Evolutionary conservation across 805 yeast species (phyloP).

Genomic region (Ogataea paradorogensis): DNA sequence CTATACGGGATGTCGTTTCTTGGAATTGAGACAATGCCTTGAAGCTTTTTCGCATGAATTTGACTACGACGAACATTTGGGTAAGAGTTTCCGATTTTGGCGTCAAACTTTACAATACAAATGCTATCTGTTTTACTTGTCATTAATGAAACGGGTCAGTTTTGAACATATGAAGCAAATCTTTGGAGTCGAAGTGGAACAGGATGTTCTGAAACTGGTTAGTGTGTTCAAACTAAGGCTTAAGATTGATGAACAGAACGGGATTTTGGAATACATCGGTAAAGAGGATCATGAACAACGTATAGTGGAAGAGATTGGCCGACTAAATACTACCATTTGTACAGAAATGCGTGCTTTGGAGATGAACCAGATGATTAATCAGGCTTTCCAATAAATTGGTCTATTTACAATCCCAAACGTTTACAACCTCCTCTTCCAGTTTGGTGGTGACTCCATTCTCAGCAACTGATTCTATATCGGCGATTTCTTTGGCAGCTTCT

Average conservation of each 20-base stretch:
- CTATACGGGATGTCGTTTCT: conserved; percentile 27
- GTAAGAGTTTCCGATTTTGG: conserved; percentile 24
- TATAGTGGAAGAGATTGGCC: conserved; percentile 6
- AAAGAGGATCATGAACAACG: background rate
- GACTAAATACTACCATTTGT: conserved; percentile 13
- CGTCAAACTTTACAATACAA: conserved; percentile 29
- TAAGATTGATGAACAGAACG: conserved; percentile 19
- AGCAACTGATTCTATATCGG: conserved; percentile 72
- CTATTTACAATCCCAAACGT: conserved; percentile 19
- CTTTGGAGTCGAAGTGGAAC: conserved; percentile 19
- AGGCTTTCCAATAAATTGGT: conserved; percentile 12
- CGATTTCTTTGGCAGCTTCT: conserved; percentile 83
- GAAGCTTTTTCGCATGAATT: conserved; percentile 13
- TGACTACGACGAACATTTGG: conserved; percentile 24
- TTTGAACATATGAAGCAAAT: conserved; percentile 21
- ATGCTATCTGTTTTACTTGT: conserved; percentile 32
- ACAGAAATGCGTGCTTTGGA: conserved; percentile 20
- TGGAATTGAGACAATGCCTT: conserved; percentile 17
- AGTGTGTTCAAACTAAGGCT: conserved; percentile 27
- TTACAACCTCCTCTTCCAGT: conserved; percentile 39
- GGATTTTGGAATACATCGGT: conserved; percentile 12
- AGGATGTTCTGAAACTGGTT: conserved; percentile 22
- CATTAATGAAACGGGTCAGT: conserved; percentile 26
- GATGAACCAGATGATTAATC: conserved; percentile 15
- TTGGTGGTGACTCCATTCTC: conserved; percentile 54